These are phyloP conservation scores for Rhodotorula sp. DNA, from an alignment of 1,284 basidiomycete genomes.

Conservation along the genomic window DNA sequence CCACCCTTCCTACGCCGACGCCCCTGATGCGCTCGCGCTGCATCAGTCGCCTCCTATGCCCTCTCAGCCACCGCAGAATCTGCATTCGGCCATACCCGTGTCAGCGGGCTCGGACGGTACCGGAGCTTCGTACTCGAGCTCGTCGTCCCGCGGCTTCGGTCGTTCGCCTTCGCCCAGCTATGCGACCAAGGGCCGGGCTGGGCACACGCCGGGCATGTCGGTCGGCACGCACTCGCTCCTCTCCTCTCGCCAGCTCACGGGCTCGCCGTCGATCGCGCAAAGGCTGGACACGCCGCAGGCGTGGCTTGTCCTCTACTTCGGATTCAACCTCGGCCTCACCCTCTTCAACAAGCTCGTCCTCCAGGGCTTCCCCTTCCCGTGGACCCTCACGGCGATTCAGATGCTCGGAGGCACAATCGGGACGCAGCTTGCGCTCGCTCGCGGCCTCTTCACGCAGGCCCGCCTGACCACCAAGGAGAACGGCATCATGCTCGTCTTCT, in stretches of 20 bases:
- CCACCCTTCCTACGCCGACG: constrained; percentile 38
- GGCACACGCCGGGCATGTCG: constrained; percentile 11
- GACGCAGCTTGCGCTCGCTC: constrained; percentile 66
- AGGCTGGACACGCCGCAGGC: constrained; percentile 32
- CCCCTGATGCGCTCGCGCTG: constrained; percentile 1
- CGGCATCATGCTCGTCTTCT: constrained; percentile 71
- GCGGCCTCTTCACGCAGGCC: constrained; percentile 65
- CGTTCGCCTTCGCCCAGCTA: constrained; percentile 9
- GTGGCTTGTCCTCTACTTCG: constrained; percentile 80
- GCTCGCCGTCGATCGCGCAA: constrained; percentile 5
- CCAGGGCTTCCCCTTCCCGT: constrained; percentile 86
- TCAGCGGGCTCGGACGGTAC: background rate
- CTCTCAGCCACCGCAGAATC: constrained; percentile 11
- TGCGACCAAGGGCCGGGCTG: constrained; percentile 1
- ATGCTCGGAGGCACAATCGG: constrained; percentile 57
- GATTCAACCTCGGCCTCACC: constrained; percentile 80
- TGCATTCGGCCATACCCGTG: constrained; percentile 35
- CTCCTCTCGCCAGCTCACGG: constrained; percentile 8
- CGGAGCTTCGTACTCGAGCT: constrained; percentile 19
- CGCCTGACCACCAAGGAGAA: constrained; percentile 62
- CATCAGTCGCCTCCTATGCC: constrained; percentile 8
- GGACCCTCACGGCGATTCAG: constrained; percentile 54
- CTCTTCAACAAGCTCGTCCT: constrained; percentile 90
- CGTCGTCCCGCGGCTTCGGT: constrained; percentile 6
- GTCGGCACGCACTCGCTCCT: constrained; percentile 26